phyloP scores from a whole-genome alignment of 75 land plant species.

The Larix kaempferi region DNA sequence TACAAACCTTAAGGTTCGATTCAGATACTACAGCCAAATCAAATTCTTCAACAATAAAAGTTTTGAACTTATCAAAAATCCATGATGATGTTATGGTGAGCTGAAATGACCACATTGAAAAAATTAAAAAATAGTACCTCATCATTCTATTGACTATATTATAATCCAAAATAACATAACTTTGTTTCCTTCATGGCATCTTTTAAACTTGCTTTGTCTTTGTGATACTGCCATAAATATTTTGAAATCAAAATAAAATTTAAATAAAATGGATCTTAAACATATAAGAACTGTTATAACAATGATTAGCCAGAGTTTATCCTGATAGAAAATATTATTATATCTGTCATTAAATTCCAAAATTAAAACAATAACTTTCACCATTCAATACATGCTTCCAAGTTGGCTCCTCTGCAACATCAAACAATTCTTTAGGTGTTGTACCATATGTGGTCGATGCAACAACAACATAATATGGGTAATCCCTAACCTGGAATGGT shows the following conservation, averaged over 20 bases:
- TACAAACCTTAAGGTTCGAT: constrained; percentile 76
- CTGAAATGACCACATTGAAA: too few relatives aligned
- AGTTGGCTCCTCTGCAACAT: constrained; percentile 77
- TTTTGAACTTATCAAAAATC: constrained; percentile 79
- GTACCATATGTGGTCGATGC: constrained; percentile 78
- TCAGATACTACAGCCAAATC: constrained; percentile 59
- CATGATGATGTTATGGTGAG: constrained; percentile 46
- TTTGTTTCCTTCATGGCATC: constrained; percentile 70
- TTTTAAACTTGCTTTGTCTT: constrained; percentile 74
- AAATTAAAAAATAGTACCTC: too few relatives aligned
- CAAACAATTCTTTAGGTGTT: constrained; percentile 94
- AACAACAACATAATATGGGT: constrained; percentile 59
- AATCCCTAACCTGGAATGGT: constrained; percentile 87
- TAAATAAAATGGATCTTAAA: too few relatives aligned
- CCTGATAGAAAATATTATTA: too few relatives aligned
- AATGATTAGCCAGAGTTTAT: too few relatives aligned
- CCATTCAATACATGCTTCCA: too few relatives aligned
- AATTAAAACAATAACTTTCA: too few relatives aligned
- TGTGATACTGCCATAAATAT: constrained; percentile 88
- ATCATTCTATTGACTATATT: too few relatives aligned
- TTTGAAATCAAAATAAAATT: too few relatives aligned
- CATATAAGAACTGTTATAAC: too few relatives aligned
- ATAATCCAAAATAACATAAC: too few relatives aligned
- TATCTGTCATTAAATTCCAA: too few relatives aligned
- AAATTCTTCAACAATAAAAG: constrained; percentile 46